These are phyloP conservation scores for Camellia granthamiana DNA, from an alignment of 148 eudicot species.

Conservation along the genomic window DNA sequence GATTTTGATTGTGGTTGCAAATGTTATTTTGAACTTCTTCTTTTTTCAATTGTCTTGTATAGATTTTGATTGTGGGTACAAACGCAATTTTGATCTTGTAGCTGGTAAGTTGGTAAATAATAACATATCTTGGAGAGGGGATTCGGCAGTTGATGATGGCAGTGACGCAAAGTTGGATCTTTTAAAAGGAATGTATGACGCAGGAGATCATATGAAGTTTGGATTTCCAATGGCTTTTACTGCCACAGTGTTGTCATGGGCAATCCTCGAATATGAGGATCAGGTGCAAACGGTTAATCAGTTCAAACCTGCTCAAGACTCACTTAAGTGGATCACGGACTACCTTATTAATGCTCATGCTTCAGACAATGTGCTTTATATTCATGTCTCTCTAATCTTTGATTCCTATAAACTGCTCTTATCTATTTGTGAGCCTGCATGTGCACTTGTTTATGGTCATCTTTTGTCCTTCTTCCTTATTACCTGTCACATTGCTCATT, in stretches of 20 bases:
- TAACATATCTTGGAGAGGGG: constrained; percentile 81
- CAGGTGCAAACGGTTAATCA: constrained; percentile 64
- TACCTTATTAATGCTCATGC: constrained; percentile 77
- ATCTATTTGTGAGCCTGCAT: not conserved
- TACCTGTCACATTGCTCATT: not conserved
- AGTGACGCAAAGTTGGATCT: constrained; percentile 62
- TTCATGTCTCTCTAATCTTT: constrained; percentile 51
- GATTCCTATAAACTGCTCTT: not conserved
- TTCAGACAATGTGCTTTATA: constrained; percentile 62
- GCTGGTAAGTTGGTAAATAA: constrained; percentile 86
- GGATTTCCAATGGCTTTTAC: constrained; percentile 94
- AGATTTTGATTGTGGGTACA: constrained; percentile 4
- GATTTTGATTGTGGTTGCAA: too few species aligned
- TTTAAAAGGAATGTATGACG: constrained; percentile 88
- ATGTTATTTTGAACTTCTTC: not conserved
- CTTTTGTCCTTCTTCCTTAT: not conserved
- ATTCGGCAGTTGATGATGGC: constrained; percentile 83
- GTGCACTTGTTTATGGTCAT: not conserved
- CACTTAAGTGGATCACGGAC: constrained; percentile 90
- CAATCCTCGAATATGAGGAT: constrained; percentile 88
- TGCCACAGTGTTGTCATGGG: constrained; percentile 85
- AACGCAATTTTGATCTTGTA: constrained; percentile 31
- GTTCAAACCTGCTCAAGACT: constrained; percentile 65
- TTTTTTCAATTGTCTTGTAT: not conserved
- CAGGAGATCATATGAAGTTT: constrained; percentile 96